These are phyloP conservation scores for Talaromyces sp. DNA, from an alignment of 2,329 filamentous ascomycete genomes.

Conservation along the genomic window DNA sequence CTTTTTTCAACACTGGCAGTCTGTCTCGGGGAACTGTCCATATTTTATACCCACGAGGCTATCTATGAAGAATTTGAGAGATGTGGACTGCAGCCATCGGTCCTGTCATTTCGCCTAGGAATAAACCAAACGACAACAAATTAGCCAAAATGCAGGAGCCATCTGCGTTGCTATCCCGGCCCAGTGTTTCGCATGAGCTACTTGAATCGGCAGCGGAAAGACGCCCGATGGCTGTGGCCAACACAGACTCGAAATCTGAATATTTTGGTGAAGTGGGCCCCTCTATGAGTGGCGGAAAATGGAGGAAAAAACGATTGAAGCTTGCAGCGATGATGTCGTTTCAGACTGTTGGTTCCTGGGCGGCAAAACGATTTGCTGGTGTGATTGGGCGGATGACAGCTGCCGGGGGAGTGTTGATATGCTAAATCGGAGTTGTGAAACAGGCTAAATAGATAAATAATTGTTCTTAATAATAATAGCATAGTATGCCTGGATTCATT, in stretches of 20 bases:
- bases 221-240: not conserved
- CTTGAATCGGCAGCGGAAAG: not conserved
- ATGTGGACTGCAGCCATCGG: not conserved
- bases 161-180: not conserved
- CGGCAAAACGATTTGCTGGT: not conserved
- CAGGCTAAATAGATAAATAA: not conserved
- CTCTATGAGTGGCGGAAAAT: not conserved
- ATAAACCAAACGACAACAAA: not conserved
- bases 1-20: not conserved
- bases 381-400: not conserved
- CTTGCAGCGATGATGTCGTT: not conserved
- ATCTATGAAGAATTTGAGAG: not conserved
- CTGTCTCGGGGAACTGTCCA: not conserved
- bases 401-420: not conserved
- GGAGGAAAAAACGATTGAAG: not conserved
- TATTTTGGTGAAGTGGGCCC: not conserved
- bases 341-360: not conserved
- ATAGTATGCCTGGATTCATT: not conserved
- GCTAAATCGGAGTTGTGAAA: not conserved
- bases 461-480: not conserved
- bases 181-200: not conserved
- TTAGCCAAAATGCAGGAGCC: not conserved
- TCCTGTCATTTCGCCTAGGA: conserved; percentile 5
- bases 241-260: not conserved
- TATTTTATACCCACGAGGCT: not conserved